Base-by-base conservation (phyloP, 306 rosid species). In the Amphicarpaea edgeworthii region DNA sequence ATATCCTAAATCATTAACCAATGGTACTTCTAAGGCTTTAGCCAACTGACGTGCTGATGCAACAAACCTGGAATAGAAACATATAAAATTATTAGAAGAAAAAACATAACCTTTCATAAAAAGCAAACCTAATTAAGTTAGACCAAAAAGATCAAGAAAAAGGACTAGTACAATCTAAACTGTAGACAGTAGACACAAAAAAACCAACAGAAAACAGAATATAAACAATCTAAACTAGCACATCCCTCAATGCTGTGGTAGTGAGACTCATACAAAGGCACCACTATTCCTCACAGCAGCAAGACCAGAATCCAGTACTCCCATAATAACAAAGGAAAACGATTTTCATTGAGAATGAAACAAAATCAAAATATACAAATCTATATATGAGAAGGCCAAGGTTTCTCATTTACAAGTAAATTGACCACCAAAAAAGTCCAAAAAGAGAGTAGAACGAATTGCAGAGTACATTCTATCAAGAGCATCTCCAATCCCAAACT, bases 1-100 rank as follows among this genome's bases (percentile, higher is more conserved):
- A 83, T 96, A 96, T 73, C 99, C 99, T 84, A 96, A 88, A 88
- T 96, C 99, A 88, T 96, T 96, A 77, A 96, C 99, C 82, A 96
- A 89, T 6, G 99, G 99, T 71, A 96, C 99, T 88, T 96, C 99
- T 79, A 96, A 85, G 64, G 99, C 93, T 87, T 96, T 96, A 37
- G 97, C 98, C 85, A 96, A 84, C 81, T 90, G 99, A 66, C 97
- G 91, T 12, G 97, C 93, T 58, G 99, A 93, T 1, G 96, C 88
- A 75, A 93, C 96, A 84, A 96, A 90, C 98, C 99, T 96, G 74
- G 45, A 54, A 81, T 68, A 71, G 45, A 75, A 68, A 30, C 67
- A 30, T 30, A 34, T 74, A 75, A 16, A 37, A 3, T 45, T 50
- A 40, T 43, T 32, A 41, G 20, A 30, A 55, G 40, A 45, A 64